These are phyloP conservation scores for Huiozyma sinensis DNA, from an alignment of 805 yeast species.

Conservation along the genomic window DNA sequence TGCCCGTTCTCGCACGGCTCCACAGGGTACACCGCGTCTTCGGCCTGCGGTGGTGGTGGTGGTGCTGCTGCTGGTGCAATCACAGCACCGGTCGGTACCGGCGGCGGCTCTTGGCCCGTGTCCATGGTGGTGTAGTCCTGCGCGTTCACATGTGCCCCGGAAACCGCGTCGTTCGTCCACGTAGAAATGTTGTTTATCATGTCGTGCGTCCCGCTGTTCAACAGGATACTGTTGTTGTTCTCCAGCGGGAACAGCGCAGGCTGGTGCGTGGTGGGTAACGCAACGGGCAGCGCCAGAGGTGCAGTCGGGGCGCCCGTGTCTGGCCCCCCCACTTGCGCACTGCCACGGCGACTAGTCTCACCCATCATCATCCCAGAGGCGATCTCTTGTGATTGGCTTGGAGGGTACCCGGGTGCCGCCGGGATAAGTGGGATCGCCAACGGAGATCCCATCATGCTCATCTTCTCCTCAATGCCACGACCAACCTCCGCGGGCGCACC, in stretches of 20 bases:
- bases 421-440: neutral
- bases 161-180: slow-evolving; percentile 37
- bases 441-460: neutral
- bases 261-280: too few species aligned
- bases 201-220: slow-evolving; percentile 37
- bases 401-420: neutral
- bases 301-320: neutral
- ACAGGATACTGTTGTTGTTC: slow-evolving; percentile 12
- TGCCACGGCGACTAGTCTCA: neutral
- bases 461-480: neutral
- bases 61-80: neutral
- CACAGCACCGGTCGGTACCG: too few species aligned
- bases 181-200: slow-evolving; percentile 53
- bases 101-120: too few species aligned
- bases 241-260: neutral
- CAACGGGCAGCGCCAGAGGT: too few species aligned
- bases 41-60: neutral
- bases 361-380: neutral
- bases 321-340: neutral
- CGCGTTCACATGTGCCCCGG: slow-evolving; percentile 5
- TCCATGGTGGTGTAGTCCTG: too few species aligned
- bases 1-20: neutral
- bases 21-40: neutral
- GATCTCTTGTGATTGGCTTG: neutral
- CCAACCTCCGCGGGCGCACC: neutral